phyloP scores from a whole-genome alignment of 169 alveolate species.

The Cryptosporidium baileyi region DNA sequence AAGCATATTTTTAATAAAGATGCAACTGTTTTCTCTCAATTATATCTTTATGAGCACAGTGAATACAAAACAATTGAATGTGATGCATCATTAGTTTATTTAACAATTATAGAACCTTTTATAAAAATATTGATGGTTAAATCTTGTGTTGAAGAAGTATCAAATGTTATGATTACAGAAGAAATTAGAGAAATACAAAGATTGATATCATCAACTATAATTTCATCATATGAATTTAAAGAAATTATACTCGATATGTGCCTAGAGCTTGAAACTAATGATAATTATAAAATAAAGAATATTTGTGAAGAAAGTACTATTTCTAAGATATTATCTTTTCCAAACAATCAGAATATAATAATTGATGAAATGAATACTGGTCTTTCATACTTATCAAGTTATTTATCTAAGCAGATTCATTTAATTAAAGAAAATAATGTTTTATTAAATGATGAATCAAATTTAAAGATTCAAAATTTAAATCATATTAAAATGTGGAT shows the following conservation, averaged over 20 bases:
- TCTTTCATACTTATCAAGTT: neutral
- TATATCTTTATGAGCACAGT: slow-evolving; percentile 5
- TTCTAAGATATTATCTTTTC: neutral
- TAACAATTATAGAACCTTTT: slow-evolving; percentile 39
- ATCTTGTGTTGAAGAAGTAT: neutral
- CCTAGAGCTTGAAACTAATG: slow-evolving; percentile 20
- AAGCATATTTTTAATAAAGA: neutral
- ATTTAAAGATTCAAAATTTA: neutral
- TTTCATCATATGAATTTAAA: slow-evolving; percentile 12
- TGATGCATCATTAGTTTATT: slow-evolving; percentile 26
- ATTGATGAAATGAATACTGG: neutral
- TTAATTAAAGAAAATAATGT: neutral
- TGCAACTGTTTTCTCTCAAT: neutral
- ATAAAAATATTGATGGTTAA: slow-evolving; percentile 6
- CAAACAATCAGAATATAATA: neutral
- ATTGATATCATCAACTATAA: neutral
- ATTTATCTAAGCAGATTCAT: neutral
- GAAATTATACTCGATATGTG: slow-evolving; percentile 2
- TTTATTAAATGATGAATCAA: neutral
- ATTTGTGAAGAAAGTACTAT: neutral
- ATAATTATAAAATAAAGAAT: neutral
- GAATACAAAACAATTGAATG: slow-evolving; percentile 18
- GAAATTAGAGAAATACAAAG: slow-evolving; percentile 18
- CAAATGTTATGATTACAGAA: slow-evolving; percentile 8
- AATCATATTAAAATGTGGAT: slow-evolving; percentile 19